Conservation (phyloP, 192 early-diverging fungal genomes). For the Rhizophagus clarus region DNA sequence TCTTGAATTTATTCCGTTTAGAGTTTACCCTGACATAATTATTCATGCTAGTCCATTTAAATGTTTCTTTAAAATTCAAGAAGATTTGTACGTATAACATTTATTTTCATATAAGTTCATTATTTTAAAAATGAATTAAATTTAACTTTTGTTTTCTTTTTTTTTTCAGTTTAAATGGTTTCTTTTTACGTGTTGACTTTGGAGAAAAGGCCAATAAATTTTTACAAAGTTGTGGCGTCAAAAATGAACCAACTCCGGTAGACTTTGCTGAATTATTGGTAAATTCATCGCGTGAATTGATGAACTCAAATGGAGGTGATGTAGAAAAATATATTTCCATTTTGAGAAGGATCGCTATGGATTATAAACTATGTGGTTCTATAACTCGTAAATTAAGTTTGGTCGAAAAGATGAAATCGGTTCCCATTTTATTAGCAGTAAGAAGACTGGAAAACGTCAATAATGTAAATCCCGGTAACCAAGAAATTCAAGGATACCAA, state of each 20-base stretch:
- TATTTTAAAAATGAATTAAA: conserved; percentile 48
- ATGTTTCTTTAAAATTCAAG: neutral
- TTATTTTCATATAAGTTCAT: neutral
- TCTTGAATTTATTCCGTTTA: conserved; percentile 66
- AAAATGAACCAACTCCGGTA: conserved; percentile 71
- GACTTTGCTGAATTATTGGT: conserved; percentile 73
- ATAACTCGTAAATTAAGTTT: conserved; percentile 45
- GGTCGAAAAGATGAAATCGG: conserved; percentile 34
- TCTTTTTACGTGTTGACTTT: conserved; percentile 70
- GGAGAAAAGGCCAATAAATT: conserved; percentile 73
- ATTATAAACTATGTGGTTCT: conserved; percentile 41
- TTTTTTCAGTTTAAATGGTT: conserved; percentile 46
- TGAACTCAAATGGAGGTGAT: conserved; percentile 47
- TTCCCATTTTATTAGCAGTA: conserved; percentile 36
- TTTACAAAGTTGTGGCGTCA: conserved; percentile 81
- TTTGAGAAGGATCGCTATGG: conserved; percentile 71
- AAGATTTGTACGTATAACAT: neutral
- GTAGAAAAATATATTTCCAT: conserved; percentile 70
- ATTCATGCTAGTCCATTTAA: too few species aligned
- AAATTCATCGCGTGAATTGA: conserved; percentile 56
- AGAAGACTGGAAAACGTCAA: conserved; percentile 50
- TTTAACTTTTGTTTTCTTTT: neutral
- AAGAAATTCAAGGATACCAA: too few species aligned
- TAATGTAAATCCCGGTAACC: conserved; percentile 32
- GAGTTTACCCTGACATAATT: neutral